Evolutionary conservation across 345 rosid genomes (phyloP).

Genomic region (Linum tenue): DNA sequence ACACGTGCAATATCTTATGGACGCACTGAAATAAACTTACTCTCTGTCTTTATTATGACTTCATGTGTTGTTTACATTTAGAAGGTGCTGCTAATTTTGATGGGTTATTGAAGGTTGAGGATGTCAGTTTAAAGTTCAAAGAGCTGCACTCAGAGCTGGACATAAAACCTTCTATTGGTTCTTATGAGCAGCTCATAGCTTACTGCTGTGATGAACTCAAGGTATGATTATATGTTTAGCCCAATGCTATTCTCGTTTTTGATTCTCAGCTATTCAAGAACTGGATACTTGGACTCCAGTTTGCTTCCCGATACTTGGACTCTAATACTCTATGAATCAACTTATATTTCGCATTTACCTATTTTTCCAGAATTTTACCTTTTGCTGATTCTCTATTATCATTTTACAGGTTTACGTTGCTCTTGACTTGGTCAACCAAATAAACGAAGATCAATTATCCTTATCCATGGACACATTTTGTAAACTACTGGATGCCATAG

Average conservation of each 20-base stretch:
- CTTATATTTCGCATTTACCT: background rate
- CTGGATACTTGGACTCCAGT: background rate
- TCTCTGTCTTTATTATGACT: too few species aligned
- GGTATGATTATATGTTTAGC: conserved; percentile 32
- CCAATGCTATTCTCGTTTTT: background rate
- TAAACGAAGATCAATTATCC: conserved; percentile 44
- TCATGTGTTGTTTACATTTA: background rate
- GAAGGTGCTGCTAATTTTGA: background rate
- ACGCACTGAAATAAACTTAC: background rate
- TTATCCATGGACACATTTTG: conserved; percentile 40
- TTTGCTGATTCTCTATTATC: conserved; percentile 10
- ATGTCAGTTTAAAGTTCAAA: conserved; percentile 44
- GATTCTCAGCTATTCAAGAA: background rate
- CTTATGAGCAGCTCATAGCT: conserved; percentile 51
- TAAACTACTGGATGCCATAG: conserved; percentile 42
- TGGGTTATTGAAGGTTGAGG: conserved; percentile 45
- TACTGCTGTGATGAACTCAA: conserved; percentile 41
- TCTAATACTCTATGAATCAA: background rate
- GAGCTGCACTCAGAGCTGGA: conserved; percentile 48
- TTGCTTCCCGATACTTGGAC: background rate
- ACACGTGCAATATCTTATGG: background rate
- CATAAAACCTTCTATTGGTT: conserved; percentile 44
- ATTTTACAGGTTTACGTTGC: conserved; percentile 59
- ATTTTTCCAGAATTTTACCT: background rate
- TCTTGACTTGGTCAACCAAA: conserved; percentile 55